Conservation (phyloP, 129 eudicot species). For the Lactuca sativa region DNA sequence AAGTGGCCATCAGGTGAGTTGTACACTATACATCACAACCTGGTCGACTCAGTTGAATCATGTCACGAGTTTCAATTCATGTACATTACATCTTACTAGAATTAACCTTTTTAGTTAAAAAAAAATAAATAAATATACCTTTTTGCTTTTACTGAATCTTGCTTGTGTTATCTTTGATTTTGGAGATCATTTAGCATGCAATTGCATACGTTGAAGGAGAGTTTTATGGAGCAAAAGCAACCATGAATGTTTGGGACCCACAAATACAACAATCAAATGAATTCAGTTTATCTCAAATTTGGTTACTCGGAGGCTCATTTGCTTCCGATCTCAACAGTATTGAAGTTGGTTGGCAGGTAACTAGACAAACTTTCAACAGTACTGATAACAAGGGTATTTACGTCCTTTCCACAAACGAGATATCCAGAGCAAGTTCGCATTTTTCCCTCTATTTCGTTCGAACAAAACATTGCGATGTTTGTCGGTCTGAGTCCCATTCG, state of each 20-base stretch:
- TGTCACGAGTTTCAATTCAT: neutral
- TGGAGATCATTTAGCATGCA: slow-evolving; percentile 80
- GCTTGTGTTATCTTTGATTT: slow-evolving; percentile 37
- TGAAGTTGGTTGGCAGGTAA: slow-evolving; percentile 98
- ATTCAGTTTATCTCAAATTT: slow-evolving; percentile 79
- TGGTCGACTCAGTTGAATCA: slow-evolving; percentile 21
- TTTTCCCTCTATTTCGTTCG: too few relatives aligned
- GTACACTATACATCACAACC: slow-evolving; percentile 19
- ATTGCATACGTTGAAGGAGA: slow-evolving; percentile 90
- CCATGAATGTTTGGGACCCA: slow-evolving; percentile 91
- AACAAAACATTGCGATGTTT: too few relatives aligned
- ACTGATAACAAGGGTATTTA: too few relatives aligned
- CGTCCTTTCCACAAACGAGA: too few relatives aligned
- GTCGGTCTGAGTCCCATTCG: too few relatives aligned
- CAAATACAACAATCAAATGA: slow-evolving; percentile 77
- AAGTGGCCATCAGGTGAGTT: slow-evolving; percentile 84
- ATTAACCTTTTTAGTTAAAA: too few relatives aligned
- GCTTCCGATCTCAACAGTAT: slow-evolving; percentile 83
- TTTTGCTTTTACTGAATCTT: slow-evolving; percentile 26
- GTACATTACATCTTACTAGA: too few relatives aligned
- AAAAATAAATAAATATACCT: neutral
- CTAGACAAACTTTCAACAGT: neutral
- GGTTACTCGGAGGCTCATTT: slow-evolving; percentile 88
- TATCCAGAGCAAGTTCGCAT: too few relatives aligned
- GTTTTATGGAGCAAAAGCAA: slow-evolving; percentile 90